phyloP scores from a whole-genome alignment of 495 filamentous ascomycete genomes.

The Neurospora hispaniola region DNA sequence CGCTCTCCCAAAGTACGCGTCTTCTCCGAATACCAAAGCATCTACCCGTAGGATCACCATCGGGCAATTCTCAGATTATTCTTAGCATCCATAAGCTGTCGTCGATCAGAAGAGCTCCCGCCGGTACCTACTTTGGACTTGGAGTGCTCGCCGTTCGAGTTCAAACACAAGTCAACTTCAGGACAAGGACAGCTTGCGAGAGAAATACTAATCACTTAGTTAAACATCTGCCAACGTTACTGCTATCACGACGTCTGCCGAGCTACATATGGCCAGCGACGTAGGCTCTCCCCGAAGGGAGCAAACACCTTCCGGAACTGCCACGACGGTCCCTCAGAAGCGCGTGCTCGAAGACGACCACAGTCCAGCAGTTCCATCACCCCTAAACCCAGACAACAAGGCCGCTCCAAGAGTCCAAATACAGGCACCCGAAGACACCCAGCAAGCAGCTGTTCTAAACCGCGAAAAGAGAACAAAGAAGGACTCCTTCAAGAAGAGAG shows the following conservation, averaged over 20 bases:
- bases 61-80: background rate
- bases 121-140: background rate
- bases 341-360: constrained; percentile 43
- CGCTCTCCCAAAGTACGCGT: background rate
- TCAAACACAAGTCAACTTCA: background rate
- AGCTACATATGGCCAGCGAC: constrained; percentile 27
- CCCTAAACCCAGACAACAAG: constrained; percentile 48
- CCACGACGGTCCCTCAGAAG: constrained; percentile 48
- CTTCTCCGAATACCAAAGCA: background rate
- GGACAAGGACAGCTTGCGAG: background rate
- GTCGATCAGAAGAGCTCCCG: background rate
- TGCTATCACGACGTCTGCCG: background rate
- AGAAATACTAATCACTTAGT: background rate
- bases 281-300: constrained; percentile 28
- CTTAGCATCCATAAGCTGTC: background rate
- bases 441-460: constrained; percentile 28
- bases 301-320: constrained; percentile 27
- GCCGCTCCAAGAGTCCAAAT: constrained; percentile 17
- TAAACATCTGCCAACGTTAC: background rate
- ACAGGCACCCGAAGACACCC: constrained; percentile 25
- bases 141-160: background rate
- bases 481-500: constrained; percentile 66
- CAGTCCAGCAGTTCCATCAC: constrained; percentile 48
- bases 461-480: constrained; percentile 51
- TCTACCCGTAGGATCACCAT: background rate